Percentiles rank a stretch among this genome's conserved stretches.
These are phyloP conservation scores for Lepiota brunneoincarnata DNA, from an alignment of 768 basidiomycete species.

Conservation along the genomic window DNA sequence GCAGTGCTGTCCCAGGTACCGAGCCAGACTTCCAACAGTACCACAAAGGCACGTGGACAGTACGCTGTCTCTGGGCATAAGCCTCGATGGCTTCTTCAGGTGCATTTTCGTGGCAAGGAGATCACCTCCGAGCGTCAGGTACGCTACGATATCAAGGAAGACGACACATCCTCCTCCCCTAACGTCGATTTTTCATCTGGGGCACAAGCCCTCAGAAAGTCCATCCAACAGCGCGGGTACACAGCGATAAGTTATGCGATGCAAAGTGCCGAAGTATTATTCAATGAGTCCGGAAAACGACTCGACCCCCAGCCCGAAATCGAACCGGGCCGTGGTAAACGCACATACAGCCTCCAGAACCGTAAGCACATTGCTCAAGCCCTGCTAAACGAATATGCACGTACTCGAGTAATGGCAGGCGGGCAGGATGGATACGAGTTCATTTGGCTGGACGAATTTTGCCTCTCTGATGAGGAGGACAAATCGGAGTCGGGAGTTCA, in stretches of 20 bases:
- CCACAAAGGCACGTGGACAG: background rate
- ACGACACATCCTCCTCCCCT: background rate
- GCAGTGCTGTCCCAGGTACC: conserved; percentile 4
- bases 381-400: conserved; percentile 2
- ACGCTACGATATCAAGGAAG: background rate
- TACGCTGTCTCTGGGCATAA: conserved; percentile 8
- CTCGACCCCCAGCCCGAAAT: background rate
- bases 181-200: no score
- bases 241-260: conserved; percentile 12
- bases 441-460: conserved; percentile 11
- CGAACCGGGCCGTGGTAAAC: background rate
- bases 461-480: conserved; percentile 1
- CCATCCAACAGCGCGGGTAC: background rate
- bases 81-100: conserved; percentile 6
- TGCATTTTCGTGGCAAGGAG: background rate
- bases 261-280: conserved; percentile 2
- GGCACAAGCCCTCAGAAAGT: background rate
- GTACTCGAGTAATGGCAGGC: background rate
- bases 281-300: background rate
- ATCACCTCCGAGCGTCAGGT: background rate
- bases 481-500: background rate
- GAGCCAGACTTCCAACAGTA: background rate
- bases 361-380: background rate
- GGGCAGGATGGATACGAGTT: background rate
- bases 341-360: background rate